Percentiles rank a stretch among this genome's conserved stretches.
phyloP scores from a whole-genome alignment of 169 alveolate genomes.

The Eimeria sp. region DNA sequence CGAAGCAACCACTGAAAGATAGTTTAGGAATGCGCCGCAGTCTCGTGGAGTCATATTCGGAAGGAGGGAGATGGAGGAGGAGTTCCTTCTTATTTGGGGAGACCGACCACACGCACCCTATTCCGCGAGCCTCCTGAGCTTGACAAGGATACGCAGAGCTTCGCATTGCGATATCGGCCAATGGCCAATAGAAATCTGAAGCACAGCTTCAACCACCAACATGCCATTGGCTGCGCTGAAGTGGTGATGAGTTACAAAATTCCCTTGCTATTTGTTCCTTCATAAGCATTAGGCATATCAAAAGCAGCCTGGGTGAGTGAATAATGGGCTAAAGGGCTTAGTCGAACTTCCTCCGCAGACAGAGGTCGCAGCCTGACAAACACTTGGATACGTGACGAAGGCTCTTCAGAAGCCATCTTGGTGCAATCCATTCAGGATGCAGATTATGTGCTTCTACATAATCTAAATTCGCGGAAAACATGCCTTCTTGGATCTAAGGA shows the following conservation, averaged over 20 bases:
- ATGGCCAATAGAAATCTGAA: neutral
- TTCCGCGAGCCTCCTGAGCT: slow-evolving; percentile 67
- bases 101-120: slow-evolving; percentile 69
- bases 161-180: neutral
- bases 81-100: slow-evolving; percentile 60
- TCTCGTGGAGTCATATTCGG: slow-evolving; percentile 12
- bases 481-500: neutral
- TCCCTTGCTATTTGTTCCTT: neutral
- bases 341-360: slow-evolving; percentile 60
- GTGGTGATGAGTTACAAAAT: neutral
- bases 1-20: slow-evolving; percentile 75
- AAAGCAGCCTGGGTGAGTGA: neutral
- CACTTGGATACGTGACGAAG: slow-evolving; percentile 68
- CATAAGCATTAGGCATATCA: neutral
- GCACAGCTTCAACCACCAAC: neutral
- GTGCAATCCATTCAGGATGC: neutral
- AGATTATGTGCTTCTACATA: neutral
- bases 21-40: slow-evolving; percentile 51
- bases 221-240: neutral
- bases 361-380: slow-evolving; percentile 67
- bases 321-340: neutral
- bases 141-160: slow-evolving; percentile 34
- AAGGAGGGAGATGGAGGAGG: neutral
- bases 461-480: neutral
- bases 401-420: slow-evolving; percentile 19